These are phyloP conservation scores for Fraxinus angustifolia DNA, from an alignment of 305 asterid species.

Conservation along the genomic window DNA sequence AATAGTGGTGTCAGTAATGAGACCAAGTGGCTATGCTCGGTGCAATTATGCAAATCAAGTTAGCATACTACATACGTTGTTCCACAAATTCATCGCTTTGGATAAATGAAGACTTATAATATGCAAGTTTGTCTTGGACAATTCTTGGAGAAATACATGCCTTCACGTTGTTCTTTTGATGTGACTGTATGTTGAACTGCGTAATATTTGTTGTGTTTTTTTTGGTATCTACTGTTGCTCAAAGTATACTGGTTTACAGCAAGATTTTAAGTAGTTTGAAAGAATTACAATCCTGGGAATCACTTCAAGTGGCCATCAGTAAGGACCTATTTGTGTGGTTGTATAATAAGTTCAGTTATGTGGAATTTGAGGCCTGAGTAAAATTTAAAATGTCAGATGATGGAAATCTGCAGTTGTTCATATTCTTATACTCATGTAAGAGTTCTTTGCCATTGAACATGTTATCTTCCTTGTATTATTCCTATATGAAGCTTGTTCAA, in stretches of 20 bases:
- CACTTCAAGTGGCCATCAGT: conserved; percentile 28
- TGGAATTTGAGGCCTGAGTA: conserved; percentile 47
- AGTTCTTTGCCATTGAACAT: conserved; percentile 31
- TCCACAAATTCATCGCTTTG: conserved; percentile 6
- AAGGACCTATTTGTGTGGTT: conserved; percentile 39
- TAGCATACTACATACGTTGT: conserved; percentile 5
- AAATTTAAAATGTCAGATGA: conserved; percentile 34
- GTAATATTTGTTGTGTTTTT: conserved; percentile 11
- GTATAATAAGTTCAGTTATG: conserved; percentile 31
- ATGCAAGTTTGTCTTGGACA: conserved; percentile 21
- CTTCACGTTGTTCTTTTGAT: conserved; percentile 9
- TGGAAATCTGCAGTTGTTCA: conserved; percentile 39
- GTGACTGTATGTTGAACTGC: conserved; percentile 19
- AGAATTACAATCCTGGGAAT: conserved; percentile 13
- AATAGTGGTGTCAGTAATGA: conserved; percentile 17
- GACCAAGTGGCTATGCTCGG: conserved; percentile 15
- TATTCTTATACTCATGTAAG: conserved; percentile 62
- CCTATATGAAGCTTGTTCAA: conserved; percentile 1
- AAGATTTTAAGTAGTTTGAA: conserved; percentile 11
- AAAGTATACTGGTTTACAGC: conserved; percentile 21
- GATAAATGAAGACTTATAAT: conserved; percentile 9
- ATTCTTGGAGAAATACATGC: conserved; percentile 17
- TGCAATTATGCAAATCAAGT: conserved; percentile 5
- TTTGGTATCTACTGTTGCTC: conserved; percentile 19
- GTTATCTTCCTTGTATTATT: conserved; percentile 14